Conservation (phyloP, 2,329 filamentous ascomycete species). For the Akanthomyces muscarius region DNA sequence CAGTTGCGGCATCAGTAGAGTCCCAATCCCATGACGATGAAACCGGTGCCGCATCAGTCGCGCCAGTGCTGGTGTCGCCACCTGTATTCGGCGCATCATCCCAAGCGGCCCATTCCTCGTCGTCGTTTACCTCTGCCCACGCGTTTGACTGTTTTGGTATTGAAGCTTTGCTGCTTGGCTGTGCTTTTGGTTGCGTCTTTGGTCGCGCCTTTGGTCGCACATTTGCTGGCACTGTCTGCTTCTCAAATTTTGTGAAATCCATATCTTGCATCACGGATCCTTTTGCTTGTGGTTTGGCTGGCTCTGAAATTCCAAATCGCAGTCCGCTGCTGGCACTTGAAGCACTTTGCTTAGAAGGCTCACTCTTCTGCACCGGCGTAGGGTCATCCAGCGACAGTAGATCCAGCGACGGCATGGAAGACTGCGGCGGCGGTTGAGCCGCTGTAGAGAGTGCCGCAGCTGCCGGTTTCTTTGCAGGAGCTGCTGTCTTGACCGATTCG, state of each 20-base stretch:
- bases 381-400: conserved; percentile 38
- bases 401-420: conserved; percentile 34
- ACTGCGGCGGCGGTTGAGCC: conserved; percentile 18
- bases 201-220: not conserved
- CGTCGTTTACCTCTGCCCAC: conserved; percentile 25
- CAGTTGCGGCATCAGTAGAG: conserved; percentile 31
- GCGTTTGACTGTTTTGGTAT: conserved; percentile 1
- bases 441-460: conserved; percentile 21
- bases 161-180: not conserved
- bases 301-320: conserved; percentile 2
- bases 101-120: conserved; percentile 51
- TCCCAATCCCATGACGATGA: conserved; percentile 49
- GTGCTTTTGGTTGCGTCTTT: not conserved
- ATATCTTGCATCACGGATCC: not conserved
- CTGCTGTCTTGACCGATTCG: conserved; percentile 39
- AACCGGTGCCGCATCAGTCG: conserved; percentile 16
- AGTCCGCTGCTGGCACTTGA: not conserved
- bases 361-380: conserved; percentile 19
- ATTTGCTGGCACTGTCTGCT: not conserved
- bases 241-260: not conserved
- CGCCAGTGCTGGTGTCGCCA: conserved; percentile 15
- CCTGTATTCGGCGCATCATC: conserved; percentile 37
- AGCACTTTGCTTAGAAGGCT: conserved; percentile 17
- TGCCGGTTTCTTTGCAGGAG: conserved; percentile 19
- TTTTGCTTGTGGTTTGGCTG: not conserved